phyloP scores from a whole-genome alignment of 768 basidiomycete genomes.

The Hygrocybe coccinea region DNA sequence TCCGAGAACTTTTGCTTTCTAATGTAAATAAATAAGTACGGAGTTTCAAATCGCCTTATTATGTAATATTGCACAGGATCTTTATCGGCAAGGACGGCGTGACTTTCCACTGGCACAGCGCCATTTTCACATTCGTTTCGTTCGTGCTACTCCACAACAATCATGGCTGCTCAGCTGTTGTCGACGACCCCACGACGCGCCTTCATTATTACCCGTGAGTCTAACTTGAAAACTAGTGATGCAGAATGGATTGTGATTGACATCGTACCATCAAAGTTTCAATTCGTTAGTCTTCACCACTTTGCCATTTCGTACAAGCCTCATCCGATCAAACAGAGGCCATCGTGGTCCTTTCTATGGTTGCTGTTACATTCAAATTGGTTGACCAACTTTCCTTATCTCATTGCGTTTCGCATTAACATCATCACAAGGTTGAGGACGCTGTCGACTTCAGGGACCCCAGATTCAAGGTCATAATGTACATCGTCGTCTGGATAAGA shows the following conservation, averaged over 20 bases:
- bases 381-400: conserved; percentile 34
- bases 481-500: not conserved
- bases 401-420: conserved; percentile 3
- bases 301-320: not conserved
- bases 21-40: no score
- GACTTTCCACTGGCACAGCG: not conserved
- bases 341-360: conserved; percentile 67
- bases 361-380: conserved; percentile 62
- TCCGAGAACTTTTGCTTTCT: no score
- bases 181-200: conserved; percentile 67
- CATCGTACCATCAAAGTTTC: conserved; percentile 36
- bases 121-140: conserved; percentile 10
- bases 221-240: conserved; percentile 2
- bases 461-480: conserved; percentile 48
- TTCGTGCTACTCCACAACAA: conserved; percentile 8
- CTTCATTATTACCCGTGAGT: conserved; percentile 67
- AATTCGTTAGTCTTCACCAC: conserved; percentile 49
- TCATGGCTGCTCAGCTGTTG: conserved; percentile 71
- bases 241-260: not conserved
- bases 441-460: conserved; percentile 38
- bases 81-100: not conserved
- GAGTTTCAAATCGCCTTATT: no score
- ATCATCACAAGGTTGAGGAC: conserved; percentile 43
- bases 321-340: conserved; percentile 50
- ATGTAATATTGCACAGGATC: not conserved